Base-by-base conservation (phyloP, 495 filamentous ascomycete genomes). In the Talaromyces wortmannii region DNA sequence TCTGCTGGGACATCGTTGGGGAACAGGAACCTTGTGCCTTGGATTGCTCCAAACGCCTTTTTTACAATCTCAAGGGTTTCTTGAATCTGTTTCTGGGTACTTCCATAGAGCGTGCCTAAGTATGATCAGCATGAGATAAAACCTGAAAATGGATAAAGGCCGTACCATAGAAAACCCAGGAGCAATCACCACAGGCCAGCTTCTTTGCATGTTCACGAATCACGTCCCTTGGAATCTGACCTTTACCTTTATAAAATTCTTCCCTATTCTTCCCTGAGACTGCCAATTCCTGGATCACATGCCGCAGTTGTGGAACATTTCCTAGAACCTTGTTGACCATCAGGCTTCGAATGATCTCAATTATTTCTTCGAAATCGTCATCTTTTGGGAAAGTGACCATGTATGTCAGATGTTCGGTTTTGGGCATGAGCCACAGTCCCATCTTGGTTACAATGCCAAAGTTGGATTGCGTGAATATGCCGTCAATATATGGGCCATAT, bases 51-150 rank as follows among this genome's bases (percentile, higher is more conserved):
- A 59, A 81, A 82, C 7, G 70, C 67, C 6, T 61, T 52, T 58
- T 79, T 76, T 60, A 83, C 71, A 40, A 71, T 52, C 10, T 67
- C 64, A 13, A 69, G 46, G 73, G 75, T 50, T 65, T 63, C 7
- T 73, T 63, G 31, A 10, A 40, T 40, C 36, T 40, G 36, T 8
- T 40, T 40, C 13, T 40, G 36, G 13, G 36, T 13, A 40, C 36
- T 40, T 40, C 36, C 36, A 5, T 40, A 40, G 8, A 40, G 36
- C 8, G 36, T 40, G 36, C 36, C 36, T 40, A 13, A 5, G 8
- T 13, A 40, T 8, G 13, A 13, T 40, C 36, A 40, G 36, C 36
- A 13, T 13, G 36, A 13, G 13, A 40, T 40, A 40, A 13, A 40
- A 8, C 13, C 13, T 13, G 36, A 40, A 40, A 40, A 40, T 40